Evolutionary conservation across 495 filamentous ascomycete genomes (phyloP).

Genomic region (Staphylotrichum tortipilum): DNA sequence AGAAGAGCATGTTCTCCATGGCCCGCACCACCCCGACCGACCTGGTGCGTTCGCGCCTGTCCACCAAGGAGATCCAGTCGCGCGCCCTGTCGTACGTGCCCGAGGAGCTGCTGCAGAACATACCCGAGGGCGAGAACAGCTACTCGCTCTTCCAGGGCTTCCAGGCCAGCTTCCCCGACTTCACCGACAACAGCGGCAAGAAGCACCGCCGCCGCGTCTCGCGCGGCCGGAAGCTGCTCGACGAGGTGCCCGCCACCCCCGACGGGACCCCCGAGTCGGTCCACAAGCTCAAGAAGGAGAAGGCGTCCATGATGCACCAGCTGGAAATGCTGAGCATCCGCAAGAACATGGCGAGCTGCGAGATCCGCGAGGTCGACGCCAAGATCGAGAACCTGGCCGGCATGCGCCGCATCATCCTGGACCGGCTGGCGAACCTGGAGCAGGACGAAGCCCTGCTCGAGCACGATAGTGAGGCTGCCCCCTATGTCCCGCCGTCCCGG

Average conservation of each 20-base stretch:
- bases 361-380: slow-evolving; percentile 93
- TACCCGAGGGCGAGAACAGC: slow-evolving; percentile 73
- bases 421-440: slow-evolving; percentile 82
- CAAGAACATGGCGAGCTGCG: slow-evolving; percentile 95
- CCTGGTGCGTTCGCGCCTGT: slow-evolving; percentile 84
- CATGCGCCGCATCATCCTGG: slow-evolving; percentile 89
- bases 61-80: slow-evolving; percentile 86
- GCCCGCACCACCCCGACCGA: slow-evolving; percentile 84
- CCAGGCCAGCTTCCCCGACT: slow-evolving; percentile 77
- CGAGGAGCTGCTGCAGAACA: slow-evolving; percentile 79
- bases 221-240: slow-evolving; percentile 65
- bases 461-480: slow-evolving; percentile 58
- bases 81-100: slow-evolving; percentile 82
- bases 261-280: slow-evolving; percentile 53
- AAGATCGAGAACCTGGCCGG: slow-evolving; percentile 90
- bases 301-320: slow-evolving; percentile 64
- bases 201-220: slow-evolving; percentile 61
- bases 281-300: slow-evolving; percentile 65
- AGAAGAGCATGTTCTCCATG: slow-evolving; percentile 83
- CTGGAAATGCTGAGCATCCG: slow-evolving; percentile 86
- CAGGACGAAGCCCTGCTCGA: slow-evolving; percentile 86
- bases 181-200: slow-evolving; percentile 54
- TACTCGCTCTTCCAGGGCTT: slow-evolving; percentile 98
- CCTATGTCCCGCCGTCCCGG: neutral
- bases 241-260: slow-evolving; percentile 44